These are phyloP conservation scores for Neurospora sp. DNA, from an alignment of 495 filamentous ascomycete genomes.

Conservation along the genomic window DNA sequence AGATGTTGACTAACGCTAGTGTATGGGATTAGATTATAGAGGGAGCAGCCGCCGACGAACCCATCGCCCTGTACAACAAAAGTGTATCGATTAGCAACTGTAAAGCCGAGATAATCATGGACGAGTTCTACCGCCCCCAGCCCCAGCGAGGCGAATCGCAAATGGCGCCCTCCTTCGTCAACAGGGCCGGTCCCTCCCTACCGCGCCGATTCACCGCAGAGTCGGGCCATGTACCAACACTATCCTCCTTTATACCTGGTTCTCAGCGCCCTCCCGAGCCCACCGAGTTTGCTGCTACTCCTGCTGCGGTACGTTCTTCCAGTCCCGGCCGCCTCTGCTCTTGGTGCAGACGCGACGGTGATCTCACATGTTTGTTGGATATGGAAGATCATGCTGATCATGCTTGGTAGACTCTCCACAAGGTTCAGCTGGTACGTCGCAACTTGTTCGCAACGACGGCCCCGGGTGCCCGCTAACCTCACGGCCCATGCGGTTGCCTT, in stretches of 20 bases:
- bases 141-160: slow-evolving; percentile 59
- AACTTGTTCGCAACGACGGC: background rate
- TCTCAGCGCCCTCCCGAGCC: slow-evolving; percentile 29
- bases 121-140: slow-evolving; percentile 56
- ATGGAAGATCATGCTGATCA: slow-evolving; percentile 1
- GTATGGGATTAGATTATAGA: slow-evolving; percentile 14
- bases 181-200: slow-evolving; percentile 50
- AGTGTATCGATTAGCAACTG: slow-evolving; percentile 26
- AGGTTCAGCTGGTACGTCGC: slow-evolving; percentile 49
- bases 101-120: slow-evolving; percentile 33
- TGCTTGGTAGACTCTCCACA: slow-evolving; percentile 38
- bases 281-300: slow-evolving; percentile 31
- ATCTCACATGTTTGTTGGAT: background rate
- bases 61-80: slow-evolving; percentile 37
- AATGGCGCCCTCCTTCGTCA: slow-evolving; percentile 55
- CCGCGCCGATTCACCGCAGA: slow-evolving; percentile 93
- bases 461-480: slow-evolving; percentile 7
- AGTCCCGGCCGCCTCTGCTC: background rate
- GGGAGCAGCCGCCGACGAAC: slow-evolving; percentile 20
- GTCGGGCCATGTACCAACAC: slow-evolving; percentile 72
- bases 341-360: background rate
- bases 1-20: background rate
- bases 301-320: slow-evolving; percentile 25
- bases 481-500: background rate
- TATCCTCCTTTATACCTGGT: slow-evolving; percentile 54